Evolutionary conservation across 164 flowering plant species (phyloP), one percentile per base, ranked within the genome.

Genomic region (Magnolia officinalis): DNA sequence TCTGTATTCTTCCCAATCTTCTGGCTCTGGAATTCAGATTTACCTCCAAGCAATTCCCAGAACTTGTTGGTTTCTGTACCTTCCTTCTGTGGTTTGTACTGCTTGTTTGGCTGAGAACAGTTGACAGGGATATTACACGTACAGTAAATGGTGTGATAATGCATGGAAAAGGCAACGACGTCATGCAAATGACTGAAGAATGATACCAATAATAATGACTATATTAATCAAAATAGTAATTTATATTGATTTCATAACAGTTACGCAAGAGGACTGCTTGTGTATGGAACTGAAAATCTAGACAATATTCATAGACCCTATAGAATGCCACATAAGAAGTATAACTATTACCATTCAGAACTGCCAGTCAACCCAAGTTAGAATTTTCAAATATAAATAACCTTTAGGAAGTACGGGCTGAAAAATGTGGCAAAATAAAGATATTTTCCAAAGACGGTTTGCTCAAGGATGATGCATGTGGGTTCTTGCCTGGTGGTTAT

Each of bases 1-100:
- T 96, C 99, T 65, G 89, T 81, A 61, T 84, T 88, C 78, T 86
- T 87, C 59, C 55, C 85, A 82, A 92, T 86, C 87, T 92, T 96
- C 80, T 96, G 95, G 83, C 89, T 88, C 6, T 95, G 81, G 78
- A 88, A 90, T 86, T 96, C 99, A 70, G 88, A 78, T 87, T 94
- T 96, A 72, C 92, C 98, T 76, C 98, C 98, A 74, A 96, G 82
- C 80, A 94, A 78, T 10, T 87, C 89, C 99, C 99, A 96, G 76
- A 94, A 96, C 70, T 88, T 93, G 76, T 96, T 98, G 67, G 87
- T 81, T 80, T 96, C 99, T 45, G 93, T 58, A 71, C 98, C 98
- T 84, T 92, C 99, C 78, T 92, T 96, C 81, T 85, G 96, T 75
- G 92, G 79, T 83, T 82, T 94, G 49, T 87, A 84, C 75, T 90